Evolutionary conservation across 2,329 filamentous ascomycete species (phyloP).

Genomic region (Claviceps digitariae): DNA sequence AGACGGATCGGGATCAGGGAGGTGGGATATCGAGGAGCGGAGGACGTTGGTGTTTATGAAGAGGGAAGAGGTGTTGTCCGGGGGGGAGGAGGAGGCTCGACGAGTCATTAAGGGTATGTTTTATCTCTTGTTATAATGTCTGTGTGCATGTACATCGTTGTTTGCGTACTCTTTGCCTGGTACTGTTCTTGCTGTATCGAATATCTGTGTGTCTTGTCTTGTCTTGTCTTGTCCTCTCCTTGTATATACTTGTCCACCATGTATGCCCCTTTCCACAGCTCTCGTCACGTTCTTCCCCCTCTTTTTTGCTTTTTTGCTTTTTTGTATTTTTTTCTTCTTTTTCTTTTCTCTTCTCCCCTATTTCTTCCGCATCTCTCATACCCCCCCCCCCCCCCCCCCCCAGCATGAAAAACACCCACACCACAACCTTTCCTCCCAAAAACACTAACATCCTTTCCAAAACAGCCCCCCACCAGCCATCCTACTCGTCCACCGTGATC

Average conservation of each 20-base stretch:
- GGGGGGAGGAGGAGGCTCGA: conserved; percentile 6
- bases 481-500: conserved; percentile 37
- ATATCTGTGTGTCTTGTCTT: too few relatives aligned
- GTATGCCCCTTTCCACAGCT: too few relatives aligned
- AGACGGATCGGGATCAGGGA: conserved; percentile 5
- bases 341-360: background rate
- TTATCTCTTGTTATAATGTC: too few relatives aligned
- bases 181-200: too few relatives aligned
- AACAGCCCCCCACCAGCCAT: conserved; percentile 17
- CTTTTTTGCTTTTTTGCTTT: background rate
- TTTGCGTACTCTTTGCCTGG: too few relatives aligned
- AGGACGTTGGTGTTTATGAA: conserved; percentile 41
- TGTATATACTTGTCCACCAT: too few relatives aligned
- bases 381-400: too few relatives aligned
- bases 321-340: background rate
- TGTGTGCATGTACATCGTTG: too few relatives aligned
- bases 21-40: conserved; percentile 29
- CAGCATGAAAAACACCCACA: background rate
- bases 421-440: background rate
- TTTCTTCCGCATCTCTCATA: too few relatives aligned
- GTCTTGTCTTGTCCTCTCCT: too few relatives aligned
- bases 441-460: background rate
- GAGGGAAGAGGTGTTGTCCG: conserved; percentile 9
- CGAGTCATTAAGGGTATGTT: conserved; percentile 16
- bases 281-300: too few relatives aligned